Percentiles rank a stretch among this genome's conserved stretches.
These are phyloP conservation scores for Phytophthora litchii DNA, from an alignment of 352 stramenopile species.

Conservation along the genomic window DNA sequence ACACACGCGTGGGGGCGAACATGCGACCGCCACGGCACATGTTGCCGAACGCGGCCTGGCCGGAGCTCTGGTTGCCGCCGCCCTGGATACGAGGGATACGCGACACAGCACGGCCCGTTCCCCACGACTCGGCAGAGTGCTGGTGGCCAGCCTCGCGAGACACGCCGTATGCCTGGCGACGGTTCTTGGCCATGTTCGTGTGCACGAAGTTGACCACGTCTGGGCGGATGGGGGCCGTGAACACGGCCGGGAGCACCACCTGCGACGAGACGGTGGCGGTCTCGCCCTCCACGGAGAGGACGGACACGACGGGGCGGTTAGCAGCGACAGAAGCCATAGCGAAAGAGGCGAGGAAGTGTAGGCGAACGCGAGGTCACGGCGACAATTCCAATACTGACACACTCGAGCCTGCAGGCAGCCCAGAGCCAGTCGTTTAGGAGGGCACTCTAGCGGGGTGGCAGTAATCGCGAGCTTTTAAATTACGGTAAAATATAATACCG, in stretches of 20 bases:
- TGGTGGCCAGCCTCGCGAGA: conserved; percentile 96
- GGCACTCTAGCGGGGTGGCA: not conserved
- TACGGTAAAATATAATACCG: too few species aligned
- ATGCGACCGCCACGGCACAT: conserved; percentile 98
- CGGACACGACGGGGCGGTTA: conserved; percentile 94
- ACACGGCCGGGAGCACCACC: conserved; percentile 94
- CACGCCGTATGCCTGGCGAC: conserved; percentile 98
- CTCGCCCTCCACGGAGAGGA: conserved; percentile 91
- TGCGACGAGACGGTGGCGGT: conserved; percentile 86
- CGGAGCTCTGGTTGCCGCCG: conserved; percentile 96
- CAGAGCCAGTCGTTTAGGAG: conserved; percentile 20
- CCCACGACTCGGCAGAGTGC: conserved; percentile 98
- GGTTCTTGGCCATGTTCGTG: conserved; percentile 99
- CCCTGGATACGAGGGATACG: conserved; percentile 99
- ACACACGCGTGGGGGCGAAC: conserved; percentile 99
- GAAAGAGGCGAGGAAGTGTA: conserved; percentile 52
- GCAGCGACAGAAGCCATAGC: conserved; percentile 88
- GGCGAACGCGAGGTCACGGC: conserved; percentile 58
- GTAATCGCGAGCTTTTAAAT: too few species aligned
- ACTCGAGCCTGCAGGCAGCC: too few species aligned
- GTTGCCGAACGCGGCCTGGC: conserved; percentile 99
- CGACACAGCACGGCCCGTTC: conserved; percentile 98
- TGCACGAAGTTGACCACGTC: conserved; percentile 99
- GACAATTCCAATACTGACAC: conserved; percentile 65
- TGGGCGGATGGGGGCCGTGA: conserved; percentile 97